These are phyloP conservation scores for Dioscorea zingiberensis DNA, from an alignment of 106 monocot species.

Conservation along the genomic window DNA sequence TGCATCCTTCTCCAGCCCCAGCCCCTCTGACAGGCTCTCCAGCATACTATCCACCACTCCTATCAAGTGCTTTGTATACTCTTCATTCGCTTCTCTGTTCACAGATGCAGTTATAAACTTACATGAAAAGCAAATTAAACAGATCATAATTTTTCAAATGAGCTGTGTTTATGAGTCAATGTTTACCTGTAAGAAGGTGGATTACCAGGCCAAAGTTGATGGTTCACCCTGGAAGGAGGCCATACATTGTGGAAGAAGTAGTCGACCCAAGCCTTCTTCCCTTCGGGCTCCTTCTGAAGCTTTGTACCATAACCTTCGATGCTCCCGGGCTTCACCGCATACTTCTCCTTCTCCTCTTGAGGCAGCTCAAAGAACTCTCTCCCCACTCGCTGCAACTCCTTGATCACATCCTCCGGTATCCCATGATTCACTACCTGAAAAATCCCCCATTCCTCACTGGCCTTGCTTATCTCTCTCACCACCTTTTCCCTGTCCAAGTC, in stretches of 20 bases:
- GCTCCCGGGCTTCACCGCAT: constrained; percentile 36
- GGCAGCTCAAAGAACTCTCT: constrained; percentile 74
- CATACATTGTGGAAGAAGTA: constrained; percentile 60
- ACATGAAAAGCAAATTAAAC: too few relatives aligned
- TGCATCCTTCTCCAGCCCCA: constrained; percentile 33
- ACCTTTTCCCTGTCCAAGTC: constrained; percentile 4
- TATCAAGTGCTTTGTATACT: constrained; percentile 36
- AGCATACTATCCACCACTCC: constrained; percentile 38
- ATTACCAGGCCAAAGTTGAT: constrained; percentile 36
- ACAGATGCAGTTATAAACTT: not conserved
- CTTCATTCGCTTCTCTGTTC: constrained; percentile 56
- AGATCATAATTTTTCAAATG: too few relatives aligned
- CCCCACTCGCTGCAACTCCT: constrained; percentile 66
- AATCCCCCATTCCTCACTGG: constrained; percentile 62
- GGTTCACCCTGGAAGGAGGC: constrained; percentile 34
- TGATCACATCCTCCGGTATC: constrained; percentile 51
- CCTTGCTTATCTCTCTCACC: constrained; percentile 19
- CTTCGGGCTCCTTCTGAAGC: constrained; percentile 54
- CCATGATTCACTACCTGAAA: constrained; percentile 90
- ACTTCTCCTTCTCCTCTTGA: constrained; percentile 65
- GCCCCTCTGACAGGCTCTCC: constrained; percentile 38
- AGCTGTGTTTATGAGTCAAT: too few relatives aligned
- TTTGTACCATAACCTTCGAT: constrained; percentile 75
- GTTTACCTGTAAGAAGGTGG: constrained; percentile 66
- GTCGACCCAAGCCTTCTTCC: constrained; percentile 81